These are phyloP conservation scores for Alternaria sp. DNA, from an alignment of 2,329 filamentous ascomycete species.

Conservation along the genomic window DNA sequence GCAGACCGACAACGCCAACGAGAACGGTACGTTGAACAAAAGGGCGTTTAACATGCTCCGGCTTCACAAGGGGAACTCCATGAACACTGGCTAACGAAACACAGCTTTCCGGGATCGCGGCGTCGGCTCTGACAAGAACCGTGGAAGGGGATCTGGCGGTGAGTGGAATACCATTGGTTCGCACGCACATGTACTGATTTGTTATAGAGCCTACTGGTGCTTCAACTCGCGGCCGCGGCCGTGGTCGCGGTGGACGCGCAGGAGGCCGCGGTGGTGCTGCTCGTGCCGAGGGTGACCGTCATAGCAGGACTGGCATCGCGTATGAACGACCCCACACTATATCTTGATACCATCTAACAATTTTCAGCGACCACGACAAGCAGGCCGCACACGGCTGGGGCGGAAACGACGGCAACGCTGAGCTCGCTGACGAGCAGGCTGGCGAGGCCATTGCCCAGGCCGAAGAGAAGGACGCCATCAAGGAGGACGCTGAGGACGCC, in stretches of 20 bases:
- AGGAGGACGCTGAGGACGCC: slow-evolving; percentile 49
- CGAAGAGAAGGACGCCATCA: slow-evolving; percentile 74
- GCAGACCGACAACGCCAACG: slow-evolving; percentile 73
- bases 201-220: slow-evolving; percentile 28
- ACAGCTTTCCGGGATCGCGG: slow-evolving; percentile 89
- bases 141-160: slow-evolving; percentile 65
- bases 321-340: slow-evolving; percentile 50
- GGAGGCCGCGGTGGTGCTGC: slow-evolving; percentile 55
- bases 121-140: slow-evolving; percentile 83
- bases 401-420: slow-evolving; percentile 78
- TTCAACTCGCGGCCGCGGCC: slow-evolving; percentile 50
- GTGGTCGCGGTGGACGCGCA: slow-evolving; percentile 59
- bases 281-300: slow-evolving; percentile 65
- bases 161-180: slow-evolving; percentile 20
- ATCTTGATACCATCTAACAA: slow-evolving; percentile 24
- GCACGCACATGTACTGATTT: slow-evolving; percentile 15
- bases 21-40: slow-evolving; percentile 75
- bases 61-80: background rate
- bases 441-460: slow-evolving; percentile 87
- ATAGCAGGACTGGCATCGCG: slow-evolving; percentile 68
- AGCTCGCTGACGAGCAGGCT: slow-evolving; percentile 90
- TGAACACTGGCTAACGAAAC: slow-evolving; percentile 29
- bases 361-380: slow-evolving; percentile 77
- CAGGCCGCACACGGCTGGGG: slow-evolving; percentile 92
- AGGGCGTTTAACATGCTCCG: background rate